Conservation (phyloP, 495 filamentous ascomycete species). For the Peziza echinospora region DNA sequence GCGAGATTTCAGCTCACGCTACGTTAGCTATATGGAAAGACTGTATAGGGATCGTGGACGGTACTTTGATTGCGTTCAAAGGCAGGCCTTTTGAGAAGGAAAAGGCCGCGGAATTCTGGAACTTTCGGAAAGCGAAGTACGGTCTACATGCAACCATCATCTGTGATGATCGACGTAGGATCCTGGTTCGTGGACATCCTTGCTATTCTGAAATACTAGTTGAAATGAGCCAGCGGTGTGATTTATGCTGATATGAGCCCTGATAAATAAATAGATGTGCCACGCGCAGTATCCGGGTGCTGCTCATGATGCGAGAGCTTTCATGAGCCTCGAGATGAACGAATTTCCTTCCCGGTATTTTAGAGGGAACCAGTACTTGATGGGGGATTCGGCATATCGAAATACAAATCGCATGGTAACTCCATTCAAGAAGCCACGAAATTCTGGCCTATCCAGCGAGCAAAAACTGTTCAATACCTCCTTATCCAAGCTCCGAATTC, state of each 20-base stretch:
- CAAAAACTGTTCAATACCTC: not conserved
- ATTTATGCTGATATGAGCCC: no score
- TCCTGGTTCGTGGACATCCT: not conserved
- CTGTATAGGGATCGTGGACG: not conserved
- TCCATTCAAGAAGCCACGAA: not conserved
- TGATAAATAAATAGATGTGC: no score
- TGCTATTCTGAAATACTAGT: no score
- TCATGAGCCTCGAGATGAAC: no score
- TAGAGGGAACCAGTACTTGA: not conserved
- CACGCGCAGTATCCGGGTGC: not conserved
- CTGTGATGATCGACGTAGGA: not conserved
- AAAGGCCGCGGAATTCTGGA: not conserved
- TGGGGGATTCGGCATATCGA: not conserved
- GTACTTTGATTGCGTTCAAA: not conserved
- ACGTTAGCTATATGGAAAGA: slow-evolving; percentile 20
- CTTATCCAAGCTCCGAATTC: not conserved
- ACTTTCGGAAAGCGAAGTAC: not conserved
- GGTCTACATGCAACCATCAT: not conserved
- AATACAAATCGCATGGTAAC: not conserved
- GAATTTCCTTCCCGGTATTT: no score
- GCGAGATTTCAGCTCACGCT: slow-evolving; percentile 22
- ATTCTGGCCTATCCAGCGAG: not conserved
- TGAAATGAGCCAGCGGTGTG: no score
- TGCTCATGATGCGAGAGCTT: not conserved
- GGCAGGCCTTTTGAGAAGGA: not conserved